A percentile compares a stretch with the other conserved stretches of the same genome.
These are phyloP conservation scores for Atkinsonella texensis DNA, from an alignment of 2,329 filamentous ascomycete species.

Conservation along the genomic window DNA sequence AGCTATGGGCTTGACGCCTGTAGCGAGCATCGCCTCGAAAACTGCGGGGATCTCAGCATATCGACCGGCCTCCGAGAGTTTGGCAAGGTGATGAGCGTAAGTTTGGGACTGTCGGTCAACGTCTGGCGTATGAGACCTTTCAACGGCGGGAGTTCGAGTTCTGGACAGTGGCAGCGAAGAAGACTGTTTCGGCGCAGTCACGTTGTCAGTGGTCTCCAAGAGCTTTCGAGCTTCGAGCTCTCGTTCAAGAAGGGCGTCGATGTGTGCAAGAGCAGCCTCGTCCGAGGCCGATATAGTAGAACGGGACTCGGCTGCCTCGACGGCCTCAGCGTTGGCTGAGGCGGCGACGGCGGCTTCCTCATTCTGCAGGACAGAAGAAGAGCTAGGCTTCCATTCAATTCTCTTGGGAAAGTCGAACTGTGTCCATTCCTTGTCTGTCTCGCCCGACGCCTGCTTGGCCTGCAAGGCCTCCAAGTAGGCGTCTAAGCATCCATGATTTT, in stretches of 20 bases:
- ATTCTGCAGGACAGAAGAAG: constrained; percentile 44
- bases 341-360: constrained; percentile 35
- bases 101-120: constrained; percentile 52
- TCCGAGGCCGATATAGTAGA: constrained; percentile 32
- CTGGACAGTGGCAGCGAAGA: constrained; percentile 28
- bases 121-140: constrained; percentile 36
- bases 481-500: constrained; percentile 57
- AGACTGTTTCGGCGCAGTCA: constrained; percentile 23
- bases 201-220: constrained; percentile 32
- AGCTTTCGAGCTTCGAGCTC: constrained; percentile 52
- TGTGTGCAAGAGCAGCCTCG: constrained; percentile 59
- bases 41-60: constrained; percentile 82
- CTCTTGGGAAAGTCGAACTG: constrained; percentile 82
- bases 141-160: constrained; percentile 27
- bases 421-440: constrained; percentile 71
- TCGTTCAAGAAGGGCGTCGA: constrained; percentile 72
- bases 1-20: constrained; percentile 68
- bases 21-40: constrained; percentile 81
- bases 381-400: constrained; percentile 73
- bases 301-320: constrained; percentile 24
- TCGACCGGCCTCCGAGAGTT: constrained; percentile 57
- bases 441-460: constrained; percentile 53
- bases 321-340: constrained; percentile 21
- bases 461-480: constrained; percentile 89
- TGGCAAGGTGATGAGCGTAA: constrained; percentile 68